Evolutionary conservation across 305 asterid genomes (phyloP), one percentile per base, ranked within the genome.

Genomic region (Plantago coronopus): DNA sequence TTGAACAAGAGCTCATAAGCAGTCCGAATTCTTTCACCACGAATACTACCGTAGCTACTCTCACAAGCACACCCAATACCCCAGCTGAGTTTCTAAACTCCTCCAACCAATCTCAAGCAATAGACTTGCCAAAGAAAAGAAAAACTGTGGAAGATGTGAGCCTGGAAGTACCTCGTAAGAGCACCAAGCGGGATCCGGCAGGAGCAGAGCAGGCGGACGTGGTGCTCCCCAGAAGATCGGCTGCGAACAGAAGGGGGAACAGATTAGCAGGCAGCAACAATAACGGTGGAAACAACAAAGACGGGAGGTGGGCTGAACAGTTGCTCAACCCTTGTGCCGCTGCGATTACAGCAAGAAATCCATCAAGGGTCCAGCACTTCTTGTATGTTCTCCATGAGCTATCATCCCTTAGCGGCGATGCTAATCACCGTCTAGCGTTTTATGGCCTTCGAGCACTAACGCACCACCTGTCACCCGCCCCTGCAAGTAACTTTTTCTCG

Each of bases 221-320:
- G 12, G 63, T 5, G 27, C 18, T 63, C 18, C 63, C 69, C 1
- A 80, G 62, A 53, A 81, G 61, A 71, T 11, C 77, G 14, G 17
- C 61, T 2, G 76, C 75, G 22, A 78, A 55, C 54, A 87, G 64
- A 69, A 89, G 62, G 57, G 69, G 59, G 7, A 46, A 54, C 34
- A 56, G 46, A 54, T 18, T 77, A 5, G 70, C 70, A 0, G 77
- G 69, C 16, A 73, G 56, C 50, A 68, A 46, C 46, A 61, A 53
- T 11, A 73, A 34, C 44, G 69, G 70, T 44, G 69, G 78, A 15
- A 74, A 46, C 37, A 79, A 67, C 69, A 86, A 76, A 71, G 95
- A 88, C 16, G 91, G 91, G 47, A 73, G 94, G 72, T 89, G 97
- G 95, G 94, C 97, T 3, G 95, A 87, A 58, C 97, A 87, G 77